phyloP scores from a whole-genome alignment of 768 basidiomycete genomes.

The Lactifluus subvellereus region DNA sequence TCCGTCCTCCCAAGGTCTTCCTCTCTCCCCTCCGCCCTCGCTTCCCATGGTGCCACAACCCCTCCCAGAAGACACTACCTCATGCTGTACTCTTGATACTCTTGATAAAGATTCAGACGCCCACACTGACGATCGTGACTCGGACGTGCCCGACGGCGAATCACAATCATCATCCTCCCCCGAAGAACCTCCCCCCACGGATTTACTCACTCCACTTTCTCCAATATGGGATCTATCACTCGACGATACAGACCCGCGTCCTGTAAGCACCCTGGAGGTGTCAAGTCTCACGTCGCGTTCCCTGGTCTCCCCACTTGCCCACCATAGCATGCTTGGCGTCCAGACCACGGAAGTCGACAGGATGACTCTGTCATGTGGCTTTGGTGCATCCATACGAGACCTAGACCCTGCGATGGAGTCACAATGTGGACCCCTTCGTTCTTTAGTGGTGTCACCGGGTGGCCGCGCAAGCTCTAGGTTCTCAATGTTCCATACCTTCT shows the following conservation, averaged over 20 bases:
- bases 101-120: neutral
- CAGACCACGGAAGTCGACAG: conserved; percentile 16
- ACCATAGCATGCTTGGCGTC: neutral
- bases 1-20: conserved; percentile 10
- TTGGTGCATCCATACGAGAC: neutral
- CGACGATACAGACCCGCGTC: conserved; percentile 7
- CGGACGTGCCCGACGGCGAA: neutral
- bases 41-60: conserved; percentile 21
- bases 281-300: conserved; percentile 18
- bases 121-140: conserved; percentile 6
- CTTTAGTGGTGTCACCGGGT: conserved; percentile 2
- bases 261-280: conserved; percentile 11
- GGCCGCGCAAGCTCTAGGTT: conserved; percentile 4
- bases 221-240: conserved; percentile 15
- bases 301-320: conserved; percentile 9
- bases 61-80: conserved; percentile 12
- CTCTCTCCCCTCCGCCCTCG: conserved; percentile 23
- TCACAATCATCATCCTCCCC: conserved; percentile 12
- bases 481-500: conserved; percentile 7
- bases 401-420: conserved; percentile 8
- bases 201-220: conserved; percentile 17
- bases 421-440: conserved; percentile 3
- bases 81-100: neutral
- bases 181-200: conserved; percentile 4
- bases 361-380: neutral